Evolutionary conservation across 2,329 filamentous ascomycete genomes (phyloP), one percentile per base, ranked within the genome.

Genomic region (Apiospora phragmitis): DNA sequence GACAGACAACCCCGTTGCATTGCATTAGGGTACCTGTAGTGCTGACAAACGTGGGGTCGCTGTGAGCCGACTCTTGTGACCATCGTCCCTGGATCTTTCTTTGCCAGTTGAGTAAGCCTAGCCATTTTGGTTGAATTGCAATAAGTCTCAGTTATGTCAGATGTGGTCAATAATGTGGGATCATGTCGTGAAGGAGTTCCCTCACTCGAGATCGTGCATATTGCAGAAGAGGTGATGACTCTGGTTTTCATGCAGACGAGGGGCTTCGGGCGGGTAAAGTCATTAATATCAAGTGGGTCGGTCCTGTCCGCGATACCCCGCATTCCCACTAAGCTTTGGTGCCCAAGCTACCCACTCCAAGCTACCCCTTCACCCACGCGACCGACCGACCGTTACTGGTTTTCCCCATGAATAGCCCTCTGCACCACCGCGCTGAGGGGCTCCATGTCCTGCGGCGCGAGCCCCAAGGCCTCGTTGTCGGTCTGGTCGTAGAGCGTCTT

Each of bases 401-500:
- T 71, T 59, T 74, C 71, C 9, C 73, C 74, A 14, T 68, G 70
- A 62, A 80, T 73, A 12, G 79, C 77, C 71, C 77, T 79, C 68
- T 71, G 76, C 4, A 89, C 83, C 43, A 85, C 81, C 68, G 83
- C 81, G 70, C 83, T 79, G 72, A 93, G 76, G 0, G 84, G 85
- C 70, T 91, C 88, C 68, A 87, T 78, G 35, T 87, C 81, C 11
- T 84, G 84, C 4, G 83, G 83, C 8, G 77, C 75, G 14, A 87
- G 47, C 0, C 85, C 88, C 69, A 94, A 84, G 1, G 85, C 75
- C 38, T 84, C 85, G 75, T 94, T 94, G 77, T 93, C 91, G 69
- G 90, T 87, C 79, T 88, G 87, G 1, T 89, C 86, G 77, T 94
- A 94, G 65, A 94, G 78, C 0, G 92, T 94, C 1, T 90, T 90